phyloP scores from a whole-genome alignment of 2,329 filamentous ascomycete genomes.

The Teratosphaeria destructans region DNA sequence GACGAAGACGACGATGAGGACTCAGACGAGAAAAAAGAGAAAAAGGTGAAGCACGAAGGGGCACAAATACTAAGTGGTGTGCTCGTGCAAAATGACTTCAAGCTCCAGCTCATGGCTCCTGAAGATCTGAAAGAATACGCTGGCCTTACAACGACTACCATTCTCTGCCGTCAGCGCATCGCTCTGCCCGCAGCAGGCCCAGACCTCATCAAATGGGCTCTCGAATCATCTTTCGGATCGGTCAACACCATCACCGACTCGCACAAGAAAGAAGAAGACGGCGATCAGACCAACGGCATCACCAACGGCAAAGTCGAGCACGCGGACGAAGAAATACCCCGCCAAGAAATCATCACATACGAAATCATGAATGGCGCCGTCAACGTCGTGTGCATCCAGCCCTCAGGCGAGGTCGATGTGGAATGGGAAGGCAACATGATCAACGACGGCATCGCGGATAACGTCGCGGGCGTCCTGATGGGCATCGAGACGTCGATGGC shows the following conservation, averaged over 20 bases:
- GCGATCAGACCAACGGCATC: conserved; percentile 7
- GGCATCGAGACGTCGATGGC: conserved; percentile 90
- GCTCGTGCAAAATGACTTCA: conserved; percentile 94
- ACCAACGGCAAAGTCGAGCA: conserved; percentile 34
- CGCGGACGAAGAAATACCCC: conserved; percentile 55
- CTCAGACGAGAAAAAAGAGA: conserved; percentile 15
- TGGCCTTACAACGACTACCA: conserved; percentile 89
- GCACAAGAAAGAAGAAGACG: background rate
- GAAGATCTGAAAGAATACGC: conserved; percentile 94
- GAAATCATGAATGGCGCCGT: conserved; percentile 82
- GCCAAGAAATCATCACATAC: conserved; percentile 41
- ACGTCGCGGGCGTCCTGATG: conserved; percentile 83
- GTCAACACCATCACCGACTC: conserved; percentile 51
- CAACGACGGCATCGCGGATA: conserved; percentile 96
- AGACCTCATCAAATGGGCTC: conserved; percentile 84
- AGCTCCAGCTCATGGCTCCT: conserved; percentile 90
- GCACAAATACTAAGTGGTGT: conserved; percentile 67
- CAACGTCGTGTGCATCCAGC: conserved; percentile 49
- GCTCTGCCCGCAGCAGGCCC: conserved; percentile 79
- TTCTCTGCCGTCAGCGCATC: conserved; percentile 83
- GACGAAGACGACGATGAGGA: conserved; percentile 29
- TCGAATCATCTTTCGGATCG: conserved; percentile 86
- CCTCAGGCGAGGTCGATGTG: conserved; percentile 71
- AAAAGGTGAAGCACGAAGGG: conserved; percentile 12
- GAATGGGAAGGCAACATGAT: conserved; percentile 98